Conservation (phyloP, 768 basidiomycete genomes). For the Suillus luteus region DNA sequence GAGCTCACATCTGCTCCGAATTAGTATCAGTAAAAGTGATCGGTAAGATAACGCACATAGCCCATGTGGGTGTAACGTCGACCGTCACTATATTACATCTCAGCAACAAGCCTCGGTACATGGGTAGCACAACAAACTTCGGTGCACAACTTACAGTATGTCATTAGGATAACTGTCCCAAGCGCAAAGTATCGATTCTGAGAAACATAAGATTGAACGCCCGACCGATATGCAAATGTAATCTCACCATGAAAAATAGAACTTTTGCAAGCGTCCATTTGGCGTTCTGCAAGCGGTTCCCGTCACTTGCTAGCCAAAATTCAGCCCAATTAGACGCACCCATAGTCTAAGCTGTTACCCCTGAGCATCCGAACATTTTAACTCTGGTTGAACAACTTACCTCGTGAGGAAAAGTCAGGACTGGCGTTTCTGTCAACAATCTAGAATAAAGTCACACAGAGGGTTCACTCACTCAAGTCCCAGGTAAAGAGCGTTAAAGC, state of each 20-base stretch:
- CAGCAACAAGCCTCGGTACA: background rate
- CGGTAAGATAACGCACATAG: constrained; percentile 2
- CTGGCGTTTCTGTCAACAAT: background rate
- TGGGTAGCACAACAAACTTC: no score
- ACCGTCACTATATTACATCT: background rate
- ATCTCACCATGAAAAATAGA: constrained; percentile 10
- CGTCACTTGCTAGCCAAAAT: background rate
- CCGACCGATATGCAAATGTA: background rate
- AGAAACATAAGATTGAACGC: background rate
- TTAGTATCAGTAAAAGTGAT: background rate
- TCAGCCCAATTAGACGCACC: background rate
- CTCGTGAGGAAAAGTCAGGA: constrained; percentile 10
- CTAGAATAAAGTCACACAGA: background rate
- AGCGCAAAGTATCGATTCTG: constrained; percentile 14
- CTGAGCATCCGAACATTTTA: background rate
- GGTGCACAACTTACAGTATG: constrained; percentile 8
- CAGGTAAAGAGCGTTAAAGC: constrained; percentile 5
- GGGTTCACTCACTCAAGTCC: constrained; percentile 6
- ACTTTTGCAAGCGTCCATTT: constrained; percentile 9
- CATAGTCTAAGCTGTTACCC: constrained; percentile 9
- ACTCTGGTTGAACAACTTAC: background rate
- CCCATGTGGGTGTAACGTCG: background rate
- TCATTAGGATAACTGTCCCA: constrained; percentile 1
- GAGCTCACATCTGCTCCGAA: constrained; percentile 1
- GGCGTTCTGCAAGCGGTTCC: background rate